Conservation (phyloP, 83 land plant species). For the Larix sibirica region DNA sequence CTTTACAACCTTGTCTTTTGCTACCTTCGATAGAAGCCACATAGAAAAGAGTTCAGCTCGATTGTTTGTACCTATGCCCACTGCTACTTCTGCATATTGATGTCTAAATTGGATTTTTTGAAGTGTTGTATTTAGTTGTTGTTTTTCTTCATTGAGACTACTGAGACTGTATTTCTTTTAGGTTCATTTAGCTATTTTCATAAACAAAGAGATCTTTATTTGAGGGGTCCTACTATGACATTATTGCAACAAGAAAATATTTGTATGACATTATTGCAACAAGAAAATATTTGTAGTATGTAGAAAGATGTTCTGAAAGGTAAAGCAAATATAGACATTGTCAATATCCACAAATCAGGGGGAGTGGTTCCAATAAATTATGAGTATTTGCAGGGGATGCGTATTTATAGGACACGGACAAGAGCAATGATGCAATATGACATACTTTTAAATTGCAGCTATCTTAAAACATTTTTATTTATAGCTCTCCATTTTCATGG, state of each 20-base stretch:
- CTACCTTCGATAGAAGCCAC: too few relatives aligned
- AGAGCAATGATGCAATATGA: background rate
- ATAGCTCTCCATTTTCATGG: background rate
- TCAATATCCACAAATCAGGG: constrained; percentile 85
- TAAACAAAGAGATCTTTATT: background rate
- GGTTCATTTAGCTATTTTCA: too few relatives aligned
- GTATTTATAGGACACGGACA: constrained; percentile 69
- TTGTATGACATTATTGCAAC: constrained; percentile 26
- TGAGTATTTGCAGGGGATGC: constrained; percentile 55
- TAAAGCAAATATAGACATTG: constrained; percentile 72
- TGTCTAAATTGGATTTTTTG: too few relatives aligned
- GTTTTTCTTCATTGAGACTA: too few relatives aligned
- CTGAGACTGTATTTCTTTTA: too few relatives aligned
- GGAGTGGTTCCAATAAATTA: constrained; percentile 77
- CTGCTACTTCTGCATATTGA: too few relatives aligned
- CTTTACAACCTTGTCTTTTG: too few relatives aligned
- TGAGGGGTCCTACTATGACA: background rate
- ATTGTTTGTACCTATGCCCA: too few relatives aligned
- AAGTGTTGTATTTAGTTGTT: too few relatives aligned
- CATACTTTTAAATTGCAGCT: background rate
- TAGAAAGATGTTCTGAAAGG: constrained; percentile 58
- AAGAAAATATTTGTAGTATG: constrained; percentile 86
- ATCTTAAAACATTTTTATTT: background rate
- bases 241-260: constrained; percentile 64
- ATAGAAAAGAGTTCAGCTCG: too few relatives aligned